Evolutionary conservation across 345 rosid species (phyloP), one percentile per base, ranked within the genome.

Genomic region (Eucalyptus melliodora): DNA sequence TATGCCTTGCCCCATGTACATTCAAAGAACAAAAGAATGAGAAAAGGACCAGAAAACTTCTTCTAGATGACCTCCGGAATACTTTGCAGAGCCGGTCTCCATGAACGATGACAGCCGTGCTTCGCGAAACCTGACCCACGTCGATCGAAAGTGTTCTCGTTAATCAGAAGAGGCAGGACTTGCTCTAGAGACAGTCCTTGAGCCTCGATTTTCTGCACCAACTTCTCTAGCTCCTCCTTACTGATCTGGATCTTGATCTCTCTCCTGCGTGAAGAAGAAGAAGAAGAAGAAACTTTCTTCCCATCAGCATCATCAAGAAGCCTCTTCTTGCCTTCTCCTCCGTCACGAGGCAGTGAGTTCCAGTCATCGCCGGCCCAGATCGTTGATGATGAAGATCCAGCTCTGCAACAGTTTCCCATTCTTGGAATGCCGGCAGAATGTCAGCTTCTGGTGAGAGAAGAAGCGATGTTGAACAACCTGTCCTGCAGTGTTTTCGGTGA

Each of bases 341-440:
- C 86, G 5, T 62, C 27, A 89, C 31, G 30, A 55, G 53, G 50
- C 88, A 42, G 5, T 89, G 91, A 4, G 55, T 93, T 72, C 95
- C 95, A 92, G 16, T 94, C 94, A 11, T 94, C 95, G 12, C 91
- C 94, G 31, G 77, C 92, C 92, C 93, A 89, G 31, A 72, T 90
- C 89, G 19, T 77, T 10, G 62, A 77, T 6, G 82, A 8, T 6
- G 82, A 72, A 37, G 82, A 72, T 21, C 45, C 50, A 6, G 82
- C 55, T 40, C 49, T 81, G 82, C 90, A 49, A 86, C 94, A 94
- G 42, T 95, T 95, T 65, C 96, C 96, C 96, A 95, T 95, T 11
- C 47, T 40, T 40, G 47, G 13, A 40, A 77, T 37, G 42, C 42
- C 47, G 4, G 83, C 83, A 77, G 13, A 77, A 23, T 40, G 47